Conservation (phyloP, 768 basidiomycete species). For the Trametes elegans region DNA sequence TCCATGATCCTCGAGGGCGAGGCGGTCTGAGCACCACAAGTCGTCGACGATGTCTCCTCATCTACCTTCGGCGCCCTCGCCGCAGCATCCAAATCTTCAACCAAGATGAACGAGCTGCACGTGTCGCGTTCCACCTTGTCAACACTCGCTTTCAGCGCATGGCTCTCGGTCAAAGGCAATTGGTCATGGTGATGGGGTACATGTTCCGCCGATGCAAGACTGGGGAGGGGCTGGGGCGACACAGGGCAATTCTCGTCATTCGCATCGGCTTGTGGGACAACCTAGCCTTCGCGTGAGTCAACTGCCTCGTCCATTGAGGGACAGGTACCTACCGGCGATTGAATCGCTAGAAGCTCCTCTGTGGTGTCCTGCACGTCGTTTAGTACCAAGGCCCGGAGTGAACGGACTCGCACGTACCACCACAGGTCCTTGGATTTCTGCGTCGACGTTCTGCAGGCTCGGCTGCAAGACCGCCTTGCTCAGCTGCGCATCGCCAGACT, state of each 20-base stretch:
- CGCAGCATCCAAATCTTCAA: neutral
- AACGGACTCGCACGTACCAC: too few relatives aligned
- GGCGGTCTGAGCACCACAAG: too few relatives aligned
- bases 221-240: neutral
- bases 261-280: neutral
- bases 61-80: neutral
- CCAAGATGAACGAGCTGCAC: slow-evolving; percentile 8
- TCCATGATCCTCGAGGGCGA: too few relatives aligned
- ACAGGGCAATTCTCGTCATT: slow-evolving; percentile 2
- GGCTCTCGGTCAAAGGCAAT: too few relatives aligned
- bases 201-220: too few relatives aligned
- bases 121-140: neutral
- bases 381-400: too few relatives aligned
- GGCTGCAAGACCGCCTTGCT: slow-evolving; percentile 1
- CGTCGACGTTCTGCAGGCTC: neutral
- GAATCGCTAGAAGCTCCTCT: too few relatives aligned
- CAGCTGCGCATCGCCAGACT: neutral
- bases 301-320: neutral
- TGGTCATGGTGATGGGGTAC: neutral
- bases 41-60: neutral
- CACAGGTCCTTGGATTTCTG: neutral
- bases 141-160: too few relatives aligned
- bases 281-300: neutral
- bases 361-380: too few relatives aligned
- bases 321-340: too few relatives aligned